These are phyloP conservation scores for Leccinum rimulosum DNA, from an alignment of 768 basidiomycete species.

Conservation along the genomic window DNA sequence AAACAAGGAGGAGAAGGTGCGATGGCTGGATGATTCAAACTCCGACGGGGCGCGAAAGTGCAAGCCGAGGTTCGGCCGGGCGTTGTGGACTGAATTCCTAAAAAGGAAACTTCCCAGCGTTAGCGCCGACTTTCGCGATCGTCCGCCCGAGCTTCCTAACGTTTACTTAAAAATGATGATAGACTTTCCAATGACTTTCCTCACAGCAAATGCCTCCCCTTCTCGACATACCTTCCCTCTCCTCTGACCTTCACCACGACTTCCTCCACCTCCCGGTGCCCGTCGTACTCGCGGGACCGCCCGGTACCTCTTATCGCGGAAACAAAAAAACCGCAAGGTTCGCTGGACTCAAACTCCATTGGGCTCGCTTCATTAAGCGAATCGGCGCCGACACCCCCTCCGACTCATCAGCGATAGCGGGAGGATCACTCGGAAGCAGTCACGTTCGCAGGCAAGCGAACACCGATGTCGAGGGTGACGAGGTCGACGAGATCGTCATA, in stretches of 20 bases:
- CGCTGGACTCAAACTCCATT: slow-evolving; percentile 39
- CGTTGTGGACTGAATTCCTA: not conserved
- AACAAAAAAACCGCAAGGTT: slow-evolving; percentile 41
- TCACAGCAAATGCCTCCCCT: not conserved
- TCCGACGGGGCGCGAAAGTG: slow-evolving; percentile 36
- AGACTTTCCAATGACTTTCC: not conserved
- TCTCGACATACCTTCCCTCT: not conserved
- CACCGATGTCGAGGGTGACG: slow-evolving; percentile 32
- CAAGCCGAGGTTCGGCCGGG: slow-evolving; percentile 8
- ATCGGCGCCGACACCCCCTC: slow-evolving; percentile 59
- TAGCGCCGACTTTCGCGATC: not conserved
- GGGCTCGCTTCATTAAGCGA: slow-evolving; percentile 51
- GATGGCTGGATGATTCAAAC: slow-evolving; percentile 36
- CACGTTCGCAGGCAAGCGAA: slow-evolving; percentile 32
- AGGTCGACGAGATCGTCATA: slow-evolving; percentile 73
- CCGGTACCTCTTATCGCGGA: slow-evolving; percentile 25
- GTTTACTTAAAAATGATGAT: not conserved
- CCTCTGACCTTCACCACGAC: slow-evolving; percentile 8
- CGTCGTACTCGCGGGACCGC: slow-evolving; percentile 32
- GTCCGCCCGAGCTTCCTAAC: not conserved
- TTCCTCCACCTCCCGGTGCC: slow-evolving; percentile 41
- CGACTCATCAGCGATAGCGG: slow-evolving; percentile 50
- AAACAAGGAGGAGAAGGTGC: slow-evolving; percentile 36
- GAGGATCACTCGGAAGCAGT: slow-evolving; percentile 43
- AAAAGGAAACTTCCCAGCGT: not conserved